These are phyloP conservation scores for Cyclotella cryptica DNA, from an alignment of 108 stramenopile species.

Conservation along the genomic window DNA sequence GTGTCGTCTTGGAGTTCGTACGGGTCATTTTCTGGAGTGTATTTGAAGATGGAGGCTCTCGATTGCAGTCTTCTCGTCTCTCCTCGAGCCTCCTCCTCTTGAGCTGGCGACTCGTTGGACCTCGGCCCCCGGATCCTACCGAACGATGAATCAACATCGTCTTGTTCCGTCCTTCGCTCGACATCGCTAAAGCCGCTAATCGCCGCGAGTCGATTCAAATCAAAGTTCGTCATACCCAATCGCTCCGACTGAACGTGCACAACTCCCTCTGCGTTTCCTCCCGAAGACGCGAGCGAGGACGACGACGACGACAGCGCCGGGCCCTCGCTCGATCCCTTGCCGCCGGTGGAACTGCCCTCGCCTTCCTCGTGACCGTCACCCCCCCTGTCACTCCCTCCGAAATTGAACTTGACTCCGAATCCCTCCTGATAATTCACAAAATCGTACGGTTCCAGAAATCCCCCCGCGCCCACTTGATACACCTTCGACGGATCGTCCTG, in stretches of 20 bases:
- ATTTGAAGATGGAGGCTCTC: conserved; percentile 14
- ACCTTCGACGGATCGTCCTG: conserved; percentile 8
- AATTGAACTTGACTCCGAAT: neutral
- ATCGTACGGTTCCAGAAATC: conserved; percentile 48
- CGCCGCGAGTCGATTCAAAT: conserved; percentile 4
- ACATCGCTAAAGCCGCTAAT: conserved; percentile 1
- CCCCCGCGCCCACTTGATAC: conserved; percentile 33
- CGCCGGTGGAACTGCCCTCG: no score
- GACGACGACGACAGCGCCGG: neutral
- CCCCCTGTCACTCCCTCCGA: neutral
- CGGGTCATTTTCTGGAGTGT: conserved; percentile 22
- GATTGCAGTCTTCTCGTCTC: neutral
- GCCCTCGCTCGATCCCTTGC: conserved; percentile 1
- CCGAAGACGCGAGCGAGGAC: neutral
- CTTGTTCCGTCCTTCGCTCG: neutral
- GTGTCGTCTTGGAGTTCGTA: conserved; percentile 1
- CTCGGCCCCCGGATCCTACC: no score
- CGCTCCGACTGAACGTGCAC: conserved; percentile 2
- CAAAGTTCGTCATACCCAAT: conserved; percentile 22
- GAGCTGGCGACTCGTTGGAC: no score
- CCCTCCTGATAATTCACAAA: conserved; percentile 32
- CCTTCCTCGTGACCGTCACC: no score
- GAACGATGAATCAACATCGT: no score
- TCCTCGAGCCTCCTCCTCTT: neutral
- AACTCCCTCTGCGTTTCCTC: conserved; percentile 4